A percentile compares a stretch with the other conserved stretches of the same genome.
Conservation (phyloP, 2,329 filamentous ascomycete species). For the Colletotrichum salicis region DNA sequence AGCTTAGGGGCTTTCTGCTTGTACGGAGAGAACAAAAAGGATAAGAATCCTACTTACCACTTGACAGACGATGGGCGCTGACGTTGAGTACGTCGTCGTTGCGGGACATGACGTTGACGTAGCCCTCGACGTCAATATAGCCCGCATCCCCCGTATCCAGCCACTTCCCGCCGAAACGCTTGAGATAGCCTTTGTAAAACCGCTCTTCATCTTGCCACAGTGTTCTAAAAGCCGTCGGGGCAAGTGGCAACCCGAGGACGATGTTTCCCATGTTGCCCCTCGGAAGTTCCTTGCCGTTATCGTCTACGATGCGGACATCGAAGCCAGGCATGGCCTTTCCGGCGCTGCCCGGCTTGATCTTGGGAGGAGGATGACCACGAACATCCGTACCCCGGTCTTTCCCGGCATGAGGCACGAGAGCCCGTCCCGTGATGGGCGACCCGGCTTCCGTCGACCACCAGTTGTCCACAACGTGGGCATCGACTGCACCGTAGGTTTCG, state of each 20-base stretch:
- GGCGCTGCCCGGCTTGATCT: slow-evolving; percentile 84
- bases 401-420: slow-evolving; percentile 67
- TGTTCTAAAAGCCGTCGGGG: slow-evolving; percentile 86
- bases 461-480: slow-evolving; percentile 68
- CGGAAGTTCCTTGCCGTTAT: slow-evolving; percentile 77
- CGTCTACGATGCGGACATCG: slow-evolving; percentile 85
- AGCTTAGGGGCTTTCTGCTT: background rate
- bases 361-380: slow-evolving; percentile 54
- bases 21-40: background rate
- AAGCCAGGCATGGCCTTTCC: slow-evolving; percentile 94
- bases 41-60: slow-evolving; percentile 63
- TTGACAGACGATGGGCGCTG: slow-evolving; percentile 91
- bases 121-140: slow-evolving; percentile 80
- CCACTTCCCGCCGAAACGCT: slow-evolving; percentile 84
- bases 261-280: slow-evolving; percentile 89
- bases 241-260: slow-evolving; percentile 83
- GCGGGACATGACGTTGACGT: slow-evolving; percentile 72
- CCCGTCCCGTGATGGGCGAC: slow-evolving; percentile 67
- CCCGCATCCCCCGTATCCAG: slow-evolving; percentile 93
- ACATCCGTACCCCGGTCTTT: slow-evolving; percentile 58
- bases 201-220: slow-evolving; percentile 87
- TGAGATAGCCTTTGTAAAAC: slow-evolving; percentile 87
- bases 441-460: slow-evolving; percentile 72
- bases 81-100: slow-evolving; percentile 94
- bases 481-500: slow-evolving; percentile 70